These are phyloP conservation scores for Fragosphaeria purpurea DNA, from an alignment of 2,329 filamentous ascomycete genomes.

Conservation along the genomic window DNA sequence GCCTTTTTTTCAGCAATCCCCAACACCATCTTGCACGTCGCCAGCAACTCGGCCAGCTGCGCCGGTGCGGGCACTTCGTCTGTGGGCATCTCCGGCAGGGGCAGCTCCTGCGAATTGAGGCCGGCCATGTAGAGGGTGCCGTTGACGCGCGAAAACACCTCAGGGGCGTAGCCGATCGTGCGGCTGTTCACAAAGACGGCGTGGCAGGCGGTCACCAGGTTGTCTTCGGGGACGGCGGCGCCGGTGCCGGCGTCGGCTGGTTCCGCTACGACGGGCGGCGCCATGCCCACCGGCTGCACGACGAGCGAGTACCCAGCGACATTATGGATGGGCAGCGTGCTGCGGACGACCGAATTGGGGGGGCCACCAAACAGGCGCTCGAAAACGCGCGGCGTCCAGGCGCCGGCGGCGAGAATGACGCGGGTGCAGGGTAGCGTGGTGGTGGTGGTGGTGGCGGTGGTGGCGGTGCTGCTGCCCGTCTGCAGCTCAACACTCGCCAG, in stretches of 20 bases:
- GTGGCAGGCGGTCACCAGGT: conserved; percentile 37
- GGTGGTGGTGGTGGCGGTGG: conserved; percentile 32
- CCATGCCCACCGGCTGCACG: conserved; percentile 27
- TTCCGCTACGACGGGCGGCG: conserved; percentile 29
- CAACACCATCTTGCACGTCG: conserved; percentile 39
- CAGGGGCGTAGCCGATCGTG: conserved; percentile 50
- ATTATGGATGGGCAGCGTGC: conserved; percentile 44
- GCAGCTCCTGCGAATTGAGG: conserved; percentile 51
- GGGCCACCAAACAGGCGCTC: conserved; percentile 42
- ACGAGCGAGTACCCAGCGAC: conserved; percentile 66
- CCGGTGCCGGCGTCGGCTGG: conserved; percentile 32
- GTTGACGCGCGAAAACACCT: conserved; percentile 57
- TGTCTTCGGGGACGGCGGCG: conserved; percentile 19
- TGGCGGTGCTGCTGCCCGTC: conserved; percentile 12
- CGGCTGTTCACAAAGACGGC: conserved; percentile 56
- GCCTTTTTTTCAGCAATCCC: conserved; percentile 18
- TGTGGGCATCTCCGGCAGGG: conserved; percentile 47
- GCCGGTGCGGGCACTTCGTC: conserved; percentile 35
- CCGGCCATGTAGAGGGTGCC: conserved; percentile 67
- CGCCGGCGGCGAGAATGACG: conserved; percentile 57
- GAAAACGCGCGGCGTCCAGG: conserved; percentile 63
- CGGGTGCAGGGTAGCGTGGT: conserved; percentile 51
- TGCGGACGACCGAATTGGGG: conserved; percentile 28
- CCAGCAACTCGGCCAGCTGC: conserved; percentile 39
- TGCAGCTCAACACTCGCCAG: conserved; percentile 42